Base-by-base conservation (phyloP, 176 grass and related monocot species). In the Carex scoparia region DNA sequence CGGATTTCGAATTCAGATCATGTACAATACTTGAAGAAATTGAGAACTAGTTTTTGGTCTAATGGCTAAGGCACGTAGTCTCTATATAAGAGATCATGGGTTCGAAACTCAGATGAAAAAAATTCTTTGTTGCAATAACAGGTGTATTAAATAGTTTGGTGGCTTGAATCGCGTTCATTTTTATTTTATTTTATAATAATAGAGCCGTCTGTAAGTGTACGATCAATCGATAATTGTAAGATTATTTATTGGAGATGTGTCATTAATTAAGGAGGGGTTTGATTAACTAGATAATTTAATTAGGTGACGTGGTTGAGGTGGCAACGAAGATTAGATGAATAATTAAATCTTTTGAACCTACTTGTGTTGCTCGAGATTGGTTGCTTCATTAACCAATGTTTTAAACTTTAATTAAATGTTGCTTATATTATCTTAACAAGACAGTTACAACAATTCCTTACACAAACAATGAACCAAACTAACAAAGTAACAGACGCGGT, bases 241-340 rank as follows among this genome's bases (percentile, higher is more conserved):
- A 86, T 86, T 86, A 84, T 87, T n/a, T 73, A 70, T 87, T 91
- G 80, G 33, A 88, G 84, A 72, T 79, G 62, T 61, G 51, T 85
- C 86, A 42, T 42, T 86, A 69, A 88, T 88, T 91, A 88, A 90
- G 79, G 90, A 91, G 88, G 68, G 85, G 70, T 35, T 61, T 81
- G 13, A 61, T 57, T 37, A 57, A 12, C 87, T 87, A 86, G 27
- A 71, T 86, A 84, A 57, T 64, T 87, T 88, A 84, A 77, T 86
- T 86, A 91, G 87, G 84, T 94, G 89, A 94, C 79, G 7, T 78
- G 87, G 83, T 89, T 76, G 87, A 83, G 92, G 92, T 86, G 86
- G 83, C 53, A 89, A 88, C 35, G 85, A 65, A 64, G 79, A 88
- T 92, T 90, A 90, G 8, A 5, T 46, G 46, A 62, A 90, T 84